These are phyloP conservation scores for Lepidium sativum DNA, from an alignment of 345 rosid genomes.

Conservation along the genomic window DNA sequence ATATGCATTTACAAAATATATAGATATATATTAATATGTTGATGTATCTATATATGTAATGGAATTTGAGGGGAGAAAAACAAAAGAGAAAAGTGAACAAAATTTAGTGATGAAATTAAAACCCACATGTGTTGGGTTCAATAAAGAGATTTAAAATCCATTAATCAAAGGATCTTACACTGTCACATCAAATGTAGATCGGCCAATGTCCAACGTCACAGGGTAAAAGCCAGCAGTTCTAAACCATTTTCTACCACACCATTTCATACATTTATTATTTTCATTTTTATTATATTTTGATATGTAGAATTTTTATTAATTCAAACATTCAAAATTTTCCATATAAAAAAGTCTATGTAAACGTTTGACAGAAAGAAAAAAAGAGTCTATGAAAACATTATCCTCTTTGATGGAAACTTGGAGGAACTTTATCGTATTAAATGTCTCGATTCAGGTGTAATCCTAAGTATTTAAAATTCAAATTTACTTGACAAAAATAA, in stretches of 20 bases:
- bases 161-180: slow-evolving; percentile 16
- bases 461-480: too few relatives aligned
- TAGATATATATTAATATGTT: too few relatives aligned
- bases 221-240: slow-evolving; percentile 22
- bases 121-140: slow-evolving; percentile 24
- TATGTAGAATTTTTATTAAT: neutral
- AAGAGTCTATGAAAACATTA: too few relatives aligned
- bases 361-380: too few relatives aligned
- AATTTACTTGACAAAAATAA: too few relatives aligned
- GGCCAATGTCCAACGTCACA: slow-evolving; percentile 26
- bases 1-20: neutral
- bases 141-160: slow-evolving; percentile 3
- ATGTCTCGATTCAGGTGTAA: too few relatives aligned
- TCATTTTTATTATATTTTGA: too few relatives aligned
- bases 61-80: neutral
- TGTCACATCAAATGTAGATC: slow-evolving; percentile 28
- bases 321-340: neutral
- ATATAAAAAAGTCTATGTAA: too few relatives aligned
- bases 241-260: slow-evolving; percentile 24
- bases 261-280: slow-evolving; percentile 6
- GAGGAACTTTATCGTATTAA: too few relatives aligned
- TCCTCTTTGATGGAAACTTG: too few relatives aligned
- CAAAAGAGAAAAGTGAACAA: slow-evolving; percentile 5
- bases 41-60: neutral
- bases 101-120: slow-evolving; percentile 9